Evolutionary conservation across 2,329 filamentous ascomycete species (phyloP), one percentile per base, ranked within the genome.

Genomic region (Scedosporium apiospermum): DNA sequence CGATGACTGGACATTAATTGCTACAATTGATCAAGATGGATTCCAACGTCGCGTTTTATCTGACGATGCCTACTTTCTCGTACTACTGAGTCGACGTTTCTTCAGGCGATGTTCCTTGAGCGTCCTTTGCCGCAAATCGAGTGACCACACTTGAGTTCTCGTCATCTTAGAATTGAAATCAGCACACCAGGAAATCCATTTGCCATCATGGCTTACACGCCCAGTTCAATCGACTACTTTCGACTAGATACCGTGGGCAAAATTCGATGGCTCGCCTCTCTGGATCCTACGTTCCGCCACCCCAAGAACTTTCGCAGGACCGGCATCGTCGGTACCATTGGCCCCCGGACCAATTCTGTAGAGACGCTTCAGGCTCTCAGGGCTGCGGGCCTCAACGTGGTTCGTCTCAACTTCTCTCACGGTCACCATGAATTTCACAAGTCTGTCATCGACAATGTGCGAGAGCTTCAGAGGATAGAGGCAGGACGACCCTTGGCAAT

Each of bases 291-390:
- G 74, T 92, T 89, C 80, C 82, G 84, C 70, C 93, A 93, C 63
- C 84, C 88, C 71, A 90, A 88, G 78, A 93, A 96, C 82, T 96
- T 95, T 80, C 91, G 95, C 73, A 89, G 95, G 70, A 96, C 93
- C 66, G 96, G 93, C 73, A 99, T 99, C 81, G 97, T 98, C 79
- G 91, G 93, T 82, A 98, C 95, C 71, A 98, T 99, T 75, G 95
- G 95, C 66, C 95, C 95, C 75, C 98, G 98, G 88, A 98, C 95
- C 71, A 99, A 99, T 84, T 96, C 91, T 42, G 88, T 93, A 63
- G 90, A 96, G 82, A 93, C 92, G 78, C 96, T 99, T 81, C 97
- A 97, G 80, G 84, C 88, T 76, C 90, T 99, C 71, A 91, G 93
- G 76, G 85, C 83, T 27, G 89, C 88, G 68, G 95, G 95, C 78